phyloP scores from a whole-genome alignment of 306 rosid species.

The Vachellia pachyceras region DNA sequence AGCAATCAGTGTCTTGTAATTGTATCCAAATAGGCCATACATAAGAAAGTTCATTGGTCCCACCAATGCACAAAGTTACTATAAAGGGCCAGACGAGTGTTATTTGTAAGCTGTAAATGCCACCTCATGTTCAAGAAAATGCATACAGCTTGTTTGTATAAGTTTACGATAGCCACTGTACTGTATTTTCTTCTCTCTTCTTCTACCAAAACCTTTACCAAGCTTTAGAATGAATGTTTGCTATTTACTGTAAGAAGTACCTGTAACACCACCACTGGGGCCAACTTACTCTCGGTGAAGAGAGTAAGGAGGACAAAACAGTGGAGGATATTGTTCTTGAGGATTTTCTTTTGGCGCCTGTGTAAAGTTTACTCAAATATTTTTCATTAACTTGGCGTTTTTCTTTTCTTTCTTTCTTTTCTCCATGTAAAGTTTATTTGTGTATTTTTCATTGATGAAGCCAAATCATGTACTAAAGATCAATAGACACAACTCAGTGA shows the following conservation, averaged over 20 bases:
- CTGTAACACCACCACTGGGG: not conserved
- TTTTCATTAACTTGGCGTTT: not conserved
- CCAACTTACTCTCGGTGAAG: not conserved
- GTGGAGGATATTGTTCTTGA: not conserved
- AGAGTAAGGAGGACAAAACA: not conserved
- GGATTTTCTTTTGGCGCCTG: not conserved
- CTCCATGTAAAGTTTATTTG: not conserved
- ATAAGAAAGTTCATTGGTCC: conserved; percentile 28
- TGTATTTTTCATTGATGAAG: not conserved
- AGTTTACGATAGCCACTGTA: conserved; percentile 38
- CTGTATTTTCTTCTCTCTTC: conserved; percentile 29
- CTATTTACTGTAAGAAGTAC: no score
- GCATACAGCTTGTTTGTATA: conserved; percentile 39
- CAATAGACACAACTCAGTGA: not conserved
- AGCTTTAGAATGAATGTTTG: conserved; percentile 36
- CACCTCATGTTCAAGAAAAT: conserved; percentile 48
- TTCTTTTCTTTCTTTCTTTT: not conserved
- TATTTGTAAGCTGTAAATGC: conserved; percentile 45
- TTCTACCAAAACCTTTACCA: conserved; percentile 25
- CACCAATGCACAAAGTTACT: conserved; percentile 35
- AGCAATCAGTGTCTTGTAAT: conserved; percentile 35
- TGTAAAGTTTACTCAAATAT: not conserved
- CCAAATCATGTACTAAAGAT: not conserved
- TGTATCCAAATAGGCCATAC: conserved; percentile 35
- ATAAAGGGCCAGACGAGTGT: conserved; percentile 43